A percentile compares a stretch with the other conserved stretches of the same genome.
phyloP scores from a whole-genome alignment of 441 rosid species.

The Brassica balearica region DNA sequence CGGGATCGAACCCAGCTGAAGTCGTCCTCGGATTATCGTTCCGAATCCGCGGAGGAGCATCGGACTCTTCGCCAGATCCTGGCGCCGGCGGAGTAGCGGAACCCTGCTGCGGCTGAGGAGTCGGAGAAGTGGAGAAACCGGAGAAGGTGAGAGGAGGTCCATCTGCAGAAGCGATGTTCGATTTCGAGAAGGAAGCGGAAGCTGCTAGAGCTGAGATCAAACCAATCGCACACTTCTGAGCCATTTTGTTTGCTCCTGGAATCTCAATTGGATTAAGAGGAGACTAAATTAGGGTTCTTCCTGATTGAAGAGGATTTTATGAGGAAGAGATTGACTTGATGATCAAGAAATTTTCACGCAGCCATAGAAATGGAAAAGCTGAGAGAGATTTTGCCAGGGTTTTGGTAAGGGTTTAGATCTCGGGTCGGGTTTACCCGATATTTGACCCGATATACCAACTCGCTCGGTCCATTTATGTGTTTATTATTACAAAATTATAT shows the following conservation, averaged over 20 bases:
- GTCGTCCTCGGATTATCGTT: slow-evolving; percentile 78
- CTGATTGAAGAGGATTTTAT: background rate
- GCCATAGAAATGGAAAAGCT: slow-evolving; percentile 27
- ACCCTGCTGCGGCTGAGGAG: slow-evolving; percentile 43
- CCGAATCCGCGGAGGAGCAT: slow-evolving; percentile 52
- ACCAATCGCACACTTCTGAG: slow-evolving; percentile 55
- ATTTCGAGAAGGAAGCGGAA: slow-evolving; percentile 52
- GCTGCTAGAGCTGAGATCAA: slow-evolving; percentile 68
- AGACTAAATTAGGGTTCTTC: slow-evolving; percentile 2
- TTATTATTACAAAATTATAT: too few species aligned
- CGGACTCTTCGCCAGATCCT: slow-evolving; percentile 35
- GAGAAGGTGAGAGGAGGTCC: slow-evolving; percentile 59
- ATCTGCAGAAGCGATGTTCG: slow-evolving; percentile 53
- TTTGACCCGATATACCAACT: slow-evolving; percentile 8
- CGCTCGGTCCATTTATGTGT: background rate
- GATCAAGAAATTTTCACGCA: slow-evolving; percentile 40
- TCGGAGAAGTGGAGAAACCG: slow-evolving; percentile 45
- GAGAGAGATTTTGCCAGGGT: slow-evolving; percentile 39
- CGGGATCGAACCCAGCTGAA: slow-evolving; percentile 85
- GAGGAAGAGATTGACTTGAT: slow-evolving; percentile 36
- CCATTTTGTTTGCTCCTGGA: slow-evolving; percentile 44
- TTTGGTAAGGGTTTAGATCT: slow-evolving; percentile 59
- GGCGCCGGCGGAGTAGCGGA: slow-evolving; percentile 38
- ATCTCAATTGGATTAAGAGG: background rate
- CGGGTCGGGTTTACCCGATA: slow-evolving; percentile 27